These are phyloP conservation scores for Boletellus ananas DNA, from an alignment of 768 basidiomycete species.

Conservation along the genomic window DNA sequence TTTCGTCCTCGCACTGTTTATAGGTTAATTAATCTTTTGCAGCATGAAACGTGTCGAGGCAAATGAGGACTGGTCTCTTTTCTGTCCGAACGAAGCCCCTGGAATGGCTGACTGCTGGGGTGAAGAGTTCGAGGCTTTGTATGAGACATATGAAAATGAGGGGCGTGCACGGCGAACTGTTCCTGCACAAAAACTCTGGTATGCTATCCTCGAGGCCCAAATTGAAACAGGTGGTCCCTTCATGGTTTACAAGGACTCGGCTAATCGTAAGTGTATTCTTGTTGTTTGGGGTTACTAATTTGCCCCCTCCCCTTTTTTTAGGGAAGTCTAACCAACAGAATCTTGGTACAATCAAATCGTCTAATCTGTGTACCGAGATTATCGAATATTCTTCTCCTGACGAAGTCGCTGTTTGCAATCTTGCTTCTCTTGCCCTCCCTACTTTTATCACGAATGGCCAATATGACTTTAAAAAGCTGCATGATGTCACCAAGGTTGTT, in stretches of 20 bases:
- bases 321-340: conserved; percentile 99
- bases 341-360: conserved; percentile 98
- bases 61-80: conserved; percentile 89
- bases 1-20: neutral
- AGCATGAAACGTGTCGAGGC: conserved; percentile 97
- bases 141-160: conserved; percentile 84
- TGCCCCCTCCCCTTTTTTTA: conserved; percentile 32
- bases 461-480: conserved; percentile 94
- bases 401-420: conserved; percentile 97
- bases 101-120: conserved; percentile 85
- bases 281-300: neutral
- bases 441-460: conserved; percentile 77
- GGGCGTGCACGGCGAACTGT: conserved; percentile 81
- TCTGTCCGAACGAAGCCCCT: conserved; percentile 97
- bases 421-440: conserved; percentile 94
- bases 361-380: conserved; percentile 98
- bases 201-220: conserved; percentile 93
- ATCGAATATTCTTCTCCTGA: conserved; percentile 98
- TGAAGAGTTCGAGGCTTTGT: conserved; percentile 84
- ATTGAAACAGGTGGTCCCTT: conserved; percentile 99
- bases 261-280: conserved; percentile 62
- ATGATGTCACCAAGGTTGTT: conserved; percentile 91
- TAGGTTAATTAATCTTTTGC: neutral
- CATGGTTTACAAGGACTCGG: conserved; percentile 98
- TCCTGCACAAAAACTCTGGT: conserved; percentile 98